Evolutionary conservation across 2,329 filamentous ascomycete species (phyloP).

Genomic region (Camillea tinctor): DNA sequence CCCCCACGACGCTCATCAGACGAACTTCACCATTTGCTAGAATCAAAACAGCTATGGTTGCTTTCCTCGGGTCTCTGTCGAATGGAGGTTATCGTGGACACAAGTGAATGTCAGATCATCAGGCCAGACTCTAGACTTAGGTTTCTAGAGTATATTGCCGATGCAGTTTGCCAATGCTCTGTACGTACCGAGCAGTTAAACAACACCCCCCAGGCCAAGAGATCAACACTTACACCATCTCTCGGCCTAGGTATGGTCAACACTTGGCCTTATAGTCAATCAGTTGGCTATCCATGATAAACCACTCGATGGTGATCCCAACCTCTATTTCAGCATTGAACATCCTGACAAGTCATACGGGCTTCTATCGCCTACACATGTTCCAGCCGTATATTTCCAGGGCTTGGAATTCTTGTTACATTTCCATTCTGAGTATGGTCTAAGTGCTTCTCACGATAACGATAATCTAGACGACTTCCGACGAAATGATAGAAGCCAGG

Average conservation of each 20-base stretch:
- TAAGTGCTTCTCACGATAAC: not conserved
- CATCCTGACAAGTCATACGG: conserved; percentile 30
- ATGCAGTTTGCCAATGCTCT: conserved; percentile 22
- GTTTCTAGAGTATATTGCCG: conserved; percentile 25
- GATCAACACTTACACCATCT: conserved; percentile 4
- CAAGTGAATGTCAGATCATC: conserved; percentile 7
- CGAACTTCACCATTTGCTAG: conserved; percentile 20
- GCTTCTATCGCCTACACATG: conserved; percentile 29
- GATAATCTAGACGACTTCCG: not conserved
- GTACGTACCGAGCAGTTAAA: conserved; percentile 17
- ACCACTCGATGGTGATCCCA: conserved; percentile 21
- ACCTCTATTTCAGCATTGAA: conserved; percentile 31
- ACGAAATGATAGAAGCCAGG: not conserved
- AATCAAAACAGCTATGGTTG: conserved; percentile 27
- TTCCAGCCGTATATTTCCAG: conserved; percentile 26
- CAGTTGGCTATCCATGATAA: conserved; percentile 24
- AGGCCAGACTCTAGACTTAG: conserved; percentile 5
- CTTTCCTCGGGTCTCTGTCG: conserved; percentile 27
- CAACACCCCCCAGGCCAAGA: no score
- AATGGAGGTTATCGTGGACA: conserved; percentile 23
- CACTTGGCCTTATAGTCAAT: conserved; percentile 25
- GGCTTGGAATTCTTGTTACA: conserved; percentile 28
- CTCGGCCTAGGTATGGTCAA: conserved; percentile 27
- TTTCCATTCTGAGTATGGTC: conserved; percentile 7
- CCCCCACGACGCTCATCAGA: conserved; percentile 8